Evolutionary conservation across 2,329 filamentous ascomycete species (phyloP).

Genomic region (Pseudocercospora crystallina): DNA sequence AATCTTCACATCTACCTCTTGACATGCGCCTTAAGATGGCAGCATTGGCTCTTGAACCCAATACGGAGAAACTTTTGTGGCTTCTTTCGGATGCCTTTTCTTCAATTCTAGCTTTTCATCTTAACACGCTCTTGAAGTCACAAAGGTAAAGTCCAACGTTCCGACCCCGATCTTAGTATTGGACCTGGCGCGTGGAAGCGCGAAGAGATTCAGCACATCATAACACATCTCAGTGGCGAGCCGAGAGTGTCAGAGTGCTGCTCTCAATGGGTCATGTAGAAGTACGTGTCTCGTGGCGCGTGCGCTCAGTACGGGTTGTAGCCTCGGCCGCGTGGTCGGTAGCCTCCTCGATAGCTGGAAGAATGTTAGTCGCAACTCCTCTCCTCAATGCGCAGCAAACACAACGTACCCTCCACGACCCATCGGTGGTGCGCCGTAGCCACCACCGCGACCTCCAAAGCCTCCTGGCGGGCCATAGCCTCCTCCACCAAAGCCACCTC

Average conservation of each 20-base stretch:
- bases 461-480: conserved; percentile 36
- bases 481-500: conserved; percentile 53
- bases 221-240: too few species aligned
- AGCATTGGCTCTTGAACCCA: conserved; percentile 10
- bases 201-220: too few species aligned
- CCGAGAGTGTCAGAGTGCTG: too few species aligned
- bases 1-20: conserved; percentile 17
- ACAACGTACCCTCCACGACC: conserved; percentile 22
- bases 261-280: too few species aligned
- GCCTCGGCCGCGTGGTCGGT: conserved; percentile 36
- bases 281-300: conserved; percentile 13
- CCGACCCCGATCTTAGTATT: too few species aligned
- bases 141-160: too few species aligned
- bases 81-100: conserved; percentile 28
- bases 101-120: conserved; percentile 13
- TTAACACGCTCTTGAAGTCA: too few species aligned
- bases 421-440: conserved; percentile 43
- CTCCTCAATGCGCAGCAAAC: too few species aligned
- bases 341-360: conserved; percentile 37
- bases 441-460: conserved; percentile 29
- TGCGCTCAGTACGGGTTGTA: conserved; percentile 40
- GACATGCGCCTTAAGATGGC: conserved; percentile 10
- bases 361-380: conserved; percentile 5
- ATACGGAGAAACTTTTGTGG: conserved; percentile 23
- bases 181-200: too few species aligned